phyloP scores from a whole-genome alignment of 139 green algal species.

The Limnomonas spitsbergensis region DNA sequence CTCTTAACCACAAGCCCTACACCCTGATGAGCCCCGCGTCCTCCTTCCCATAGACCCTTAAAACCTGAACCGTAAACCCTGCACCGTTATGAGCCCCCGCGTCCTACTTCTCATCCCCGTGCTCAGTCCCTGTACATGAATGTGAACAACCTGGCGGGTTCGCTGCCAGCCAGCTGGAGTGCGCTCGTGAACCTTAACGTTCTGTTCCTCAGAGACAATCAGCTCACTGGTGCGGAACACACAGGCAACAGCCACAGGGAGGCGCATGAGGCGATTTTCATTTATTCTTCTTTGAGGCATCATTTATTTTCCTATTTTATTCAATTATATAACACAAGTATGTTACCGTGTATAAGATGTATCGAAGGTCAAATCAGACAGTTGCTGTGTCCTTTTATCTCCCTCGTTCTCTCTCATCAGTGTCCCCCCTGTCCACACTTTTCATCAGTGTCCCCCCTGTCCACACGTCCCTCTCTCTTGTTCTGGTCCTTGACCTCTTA shows the following conservation, averaged over 20 bases:
- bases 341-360: too few relatives aligned
- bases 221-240: background rate
- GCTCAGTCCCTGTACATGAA: slow-evolving; percentile 10
- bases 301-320: too few relatives aligned
- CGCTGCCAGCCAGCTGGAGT: background rate
- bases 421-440: too few relatives aligned
- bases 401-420: too few relatives aligned
- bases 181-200: background rate
- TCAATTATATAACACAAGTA: too few relatives aligned
- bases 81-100: background rate
- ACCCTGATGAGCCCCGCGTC: background rate
- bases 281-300: background rate
- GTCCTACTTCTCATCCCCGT: background rate
- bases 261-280: background rate
- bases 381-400: too few relatives aligned
- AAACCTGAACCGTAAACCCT: background rate
- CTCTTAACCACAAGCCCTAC: background rate
- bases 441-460: too few relatives aligned
- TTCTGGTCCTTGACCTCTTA: background rate
- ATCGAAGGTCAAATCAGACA: too few relatives aligned
- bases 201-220: background rate
- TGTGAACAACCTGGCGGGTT: background rate
- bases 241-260: background rate
- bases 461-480: too few relatives aligned
- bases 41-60: background rate